Conservation (phyloP, 257 asterid species). For the Solanum sitiens region DNA sequence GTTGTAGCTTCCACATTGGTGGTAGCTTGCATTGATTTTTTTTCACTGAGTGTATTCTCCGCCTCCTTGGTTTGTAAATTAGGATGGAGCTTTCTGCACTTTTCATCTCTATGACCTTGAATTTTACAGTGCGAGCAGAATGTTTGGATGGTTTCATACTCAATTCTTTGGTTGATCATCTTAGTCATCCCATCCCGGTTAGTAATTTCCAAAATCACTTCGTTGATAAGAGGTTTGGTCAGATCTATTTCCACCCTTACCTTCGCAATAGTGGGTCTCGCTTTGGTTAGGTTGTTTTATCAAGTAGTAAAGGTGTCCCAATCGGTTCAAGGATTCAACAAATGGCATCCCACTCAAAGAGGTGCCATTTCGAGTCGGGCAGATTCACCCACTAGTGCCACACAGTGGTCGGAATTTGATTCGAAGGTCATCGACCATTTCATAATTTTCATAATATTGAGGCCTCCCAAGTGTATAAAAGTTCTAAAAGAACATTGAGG, state of each 20-base stretch:
- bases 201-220: neutral
- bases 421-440: neutral
- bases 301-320: neutral
- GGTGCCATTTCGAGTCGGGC: neutral
- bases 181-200: neutral
- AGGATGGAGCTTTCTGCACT: neutral
- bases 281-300: neutral
- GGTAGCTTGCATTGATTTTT: accelerated
- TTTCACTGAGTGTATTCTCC: neutral
- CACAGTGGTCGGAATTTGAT: accelerated
- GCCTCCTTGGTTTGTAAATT: neutral
- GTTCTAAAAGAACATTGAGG: neutral
- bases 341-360: neutral
- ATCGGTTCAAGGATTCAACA: neutral
- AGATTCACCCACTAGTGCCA: neutral
- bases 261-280: neutral
- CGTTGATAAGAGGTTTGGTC: neutral
- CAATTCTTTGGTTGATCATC: neutral
- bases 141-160: neutral
- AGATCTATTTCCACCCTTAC: neutral
- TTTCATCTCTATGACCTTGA: neutral
- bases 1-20: neutral
- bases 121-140: neutral
- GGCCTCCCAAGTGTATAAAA: neutral
- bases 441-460: neutral